A percentile compares a stretch with the other conserved stretches of the same genome.
These are phyloP conservation scores for Gardenia jasminoides DNA, from an alignment of 257 asterid species.

Conservation along the genomic window DNA sequence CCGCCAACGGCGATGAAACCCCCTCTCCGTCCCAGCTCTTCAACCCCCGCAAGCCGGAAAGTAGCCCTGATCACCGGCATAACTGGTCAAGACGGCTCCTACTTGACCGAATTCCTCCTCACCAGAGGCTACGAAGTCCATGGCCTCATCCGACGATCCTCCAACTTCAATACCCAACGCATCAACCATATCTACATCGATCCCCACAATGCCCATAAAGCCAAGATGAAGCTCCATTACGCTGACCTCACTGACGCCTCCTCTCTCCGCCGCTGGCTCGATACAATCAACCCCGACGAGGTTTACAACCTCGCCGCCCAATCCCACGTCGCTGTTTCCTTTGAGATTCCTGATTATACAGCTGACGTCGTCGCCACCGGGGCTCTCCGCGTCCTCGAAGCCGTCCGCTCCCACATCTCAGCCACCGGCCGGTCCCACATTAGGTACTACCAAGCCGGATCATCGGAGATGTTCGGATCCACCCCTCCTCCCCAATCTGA, in stretches of 20 bases:
- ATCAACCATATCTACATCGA: constrained; percentile 96
- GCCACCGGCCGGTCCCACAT: constrained; percentile 75
- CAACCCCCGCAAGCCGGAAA: constrained; percentile 26
- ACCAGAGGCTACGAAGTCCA: constrained; percentile 83
- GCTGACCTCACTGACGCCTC: constrained; percentile 97
- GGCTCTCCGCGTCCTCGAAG: constrained; percentile 92
- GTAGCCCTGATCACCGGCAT: constrained; percentile 96
- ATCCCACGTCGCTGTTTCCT: constrained; percentile 96
- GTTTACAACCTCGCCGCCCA: constrained; percentile 98
- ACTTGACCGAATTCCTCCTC: constrained; percentile 84
- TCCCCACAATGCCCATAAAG: constrained; percentile 87
- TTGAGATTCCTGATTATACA: constrained; percentile 98
- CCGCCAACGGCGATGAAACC: constrained; percentile 28
- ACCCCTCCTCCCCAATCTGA: constrained; percentile 95
- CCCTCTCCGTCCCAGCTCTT: constrained; percentile 1
- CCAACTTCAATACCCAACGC: constrained; percentile 96
- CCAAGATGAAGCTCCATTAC: constrained; percentile 92
- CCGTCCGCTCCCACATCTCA: constrained; percentile 82
- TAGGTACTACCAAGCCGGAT: constrained; percentile 89
- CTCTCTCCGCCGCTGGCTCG: constrained; percentile 99
- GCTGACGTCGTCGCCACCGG: constrained; percentile 99
- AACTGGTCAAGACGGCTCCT: constrained; percentile 98
- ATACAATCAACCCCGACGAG: constrained; percentile 83
- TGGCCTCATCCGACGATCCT: constrained; percentile 93
- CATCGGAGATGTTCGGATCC: constrained; percentile 98